Conservation (phyloP, 345 rosid genomes). For the Cardamine resedifolia region DNA sequence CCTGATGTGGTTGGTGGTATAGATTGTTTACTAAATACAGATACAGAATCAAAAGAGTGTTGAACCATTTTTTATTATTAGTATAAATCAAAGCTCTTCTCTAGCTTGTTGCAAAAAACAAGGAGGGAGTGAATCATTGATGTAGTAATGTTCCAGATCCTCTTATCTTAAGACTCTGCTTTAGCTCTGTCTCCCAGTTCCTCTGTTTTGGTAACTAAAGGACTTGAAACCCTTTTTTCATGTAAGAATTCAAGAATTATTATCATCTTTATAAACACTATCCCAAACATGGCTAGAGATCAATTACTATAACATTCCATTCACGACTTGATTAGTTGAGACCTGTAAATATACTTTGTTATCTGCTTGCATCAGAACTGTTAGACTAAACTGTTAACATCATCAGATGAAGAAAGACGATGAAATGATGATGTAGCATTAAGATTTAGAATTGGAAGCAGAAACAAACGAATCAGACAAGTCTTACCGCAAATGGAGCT, state of each 20-base stretch:
- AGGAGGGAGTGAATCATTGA: neutral
- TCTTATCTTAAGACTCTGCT: conserved; percentile 1
- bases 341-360: neutral
- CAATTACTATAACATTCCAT: neutral
- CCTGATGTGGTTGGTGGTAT: conserved; percentile 27
- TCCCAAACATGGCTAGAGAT: neutral
- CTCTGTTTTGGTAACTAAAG: neutral
- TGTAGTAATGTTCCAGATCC: neutral
- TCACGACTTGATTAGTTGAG: neutral
- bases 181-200: conserved; percentile 4
- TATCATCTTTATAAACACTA: neutral
- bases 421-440: neutral
- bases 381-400: neutral
- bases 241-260: neutral
- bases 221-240: neutral
- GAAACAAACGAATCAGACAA: neutral
- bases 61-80: neutral
- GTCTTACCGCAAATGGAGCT: neutral
- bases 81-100: conserved; percentile 27
- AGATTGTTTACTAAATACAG: conserved; percentile 34
- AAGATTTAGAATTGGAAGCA: neutral
- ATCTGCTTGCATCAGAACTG: neutral
- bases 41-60: conserved; percentile 16
- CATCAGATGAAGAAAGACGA: neutral
- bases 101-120: conserved; percentile 11